Percentiles rank a stretch among this genome's conserved stretches.
These are phyloP conservation scores for Ambispora gerdemannii DNA, from an alignment of 192 early-diverging fungal species.

Conservation along the genomic window DNA sequence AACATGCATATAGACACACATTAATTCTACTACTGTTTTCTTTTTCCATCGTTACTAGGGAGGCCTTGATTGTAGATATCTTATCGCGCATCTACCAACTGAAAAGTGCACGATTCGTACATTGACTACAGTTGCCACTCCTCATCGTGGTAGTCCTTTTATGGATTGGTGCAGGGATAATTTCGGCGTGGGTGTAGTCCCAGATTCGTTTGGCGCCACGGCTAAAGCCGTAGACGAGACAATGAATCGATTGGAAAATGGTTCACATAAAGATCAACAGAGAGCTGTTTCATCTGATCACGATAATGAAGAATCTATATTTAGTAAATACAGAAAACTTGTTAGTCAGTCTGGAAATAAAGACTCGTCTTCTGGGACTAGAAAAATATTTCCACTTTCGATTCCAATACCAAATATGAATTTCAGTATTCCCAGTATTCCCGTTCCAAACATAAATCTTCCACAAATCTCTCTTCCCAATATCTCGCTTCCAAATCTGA, in stretches of 20 bases:
- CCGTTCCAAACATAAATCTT: not conserved
- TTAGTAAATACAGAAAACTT: not conserved
- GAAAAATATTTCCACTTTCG: not conserved
- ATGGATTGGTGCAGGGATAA: slow-evolving; percentile 94
- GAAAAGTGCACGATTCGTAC: slow-evolving; percentile 70
- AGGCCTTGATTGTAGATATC: slow-evolving; percentile 88
- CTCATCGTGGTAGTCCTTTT: slow-evolving; percentile 87
- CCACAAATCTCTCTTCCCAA: not conserved
- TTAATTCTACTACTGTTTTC: too few species aligned
- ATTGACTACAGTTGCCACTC: slow-evolving; percentile 89
- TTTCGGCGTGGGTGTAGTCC: slow-evolving; percentile 71
- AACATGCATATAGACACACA: not conserved
- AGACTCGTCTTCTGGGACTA: not conserved
- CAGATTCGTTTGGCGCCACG: slow-evolving; percentile 32
- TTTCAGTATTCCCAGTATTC: not conserved
- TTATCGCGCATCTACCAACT: slow-evolving; percentile 78
- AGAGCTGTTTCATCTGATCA: not conserved
- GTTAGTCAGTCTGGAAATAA: too few species aligned
- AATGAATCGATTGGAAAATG: slow-evolving; percentile 35
- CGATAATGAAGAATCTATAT: too few species aligned
- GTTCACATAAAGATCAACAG: not conserved
- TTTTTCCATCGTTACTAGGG: slow-evolving; percentile 50
- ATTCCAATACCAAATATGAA: not conserved
- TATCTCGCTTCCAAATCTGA: slow-evolving; percentile 5
- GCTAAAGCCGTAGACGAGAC: slow-evolving; percentile 35